Conservation (phyloP, 106 monocot genomes). For the Phalaenopsis equestris region DNA sequence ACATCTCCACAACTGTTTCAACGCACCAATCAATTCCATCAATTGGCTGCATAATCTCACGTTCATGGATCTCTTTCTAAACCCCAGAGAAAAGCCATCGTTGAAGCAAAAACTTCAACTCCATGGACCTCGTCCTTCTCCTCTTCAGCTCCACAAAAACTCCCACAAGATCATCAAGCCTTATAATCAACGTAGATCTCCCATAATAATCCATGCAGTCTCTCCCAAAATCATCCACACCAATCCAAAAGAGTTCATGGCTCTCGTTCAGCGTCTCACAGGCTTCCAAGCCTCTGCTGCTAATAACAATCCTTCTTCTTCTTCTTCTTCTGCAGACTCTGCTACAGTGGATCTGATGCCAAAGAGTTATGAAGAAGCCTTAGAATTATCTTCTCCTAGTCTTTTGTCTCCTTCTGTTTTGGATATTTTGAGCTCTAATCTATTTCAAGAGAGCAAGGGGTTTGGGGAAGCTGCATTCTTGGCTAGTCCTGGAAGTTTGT, state of each 20-base stretch:
- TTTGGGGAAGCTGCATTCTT: too few species aligned
- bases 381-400: too few species aligned
- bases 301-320: not conserved
- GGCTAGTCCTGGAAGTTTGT: not conserved
- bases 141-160: constrained; percentile 38
- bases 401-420: not conserved
- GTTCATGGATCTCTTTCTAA: too few species aligned
- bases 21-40: too few species aligned
- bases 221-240: constrained; percentile 59
- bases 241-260: constrained; percentile 48
- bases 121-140: constrained; percentile 50
- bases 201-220: constrained; percentile 54
- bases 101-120: constrained; percentile 6
- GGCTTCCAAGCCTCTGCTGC: constrained; percentile 20
- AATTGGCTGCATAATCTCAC: too few species aligned
- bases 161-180: constrained; percentile 42
- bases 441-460: not conserved
- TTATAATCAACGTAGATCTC: constrained; percentile 10
- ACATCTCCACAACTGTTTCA: too few species aligned
- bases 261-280: constrained; percentile 56
- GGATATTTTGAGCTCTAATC: not conserved
- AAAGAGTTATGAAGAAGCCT: not conserved
- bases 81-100: too few species aligned
- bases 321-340: not conserved
- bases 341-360: not conserved